Base-by-base conservation (phyloP, 192 early-diverging fungal species). In the Podochytrium sp. region DNA sequence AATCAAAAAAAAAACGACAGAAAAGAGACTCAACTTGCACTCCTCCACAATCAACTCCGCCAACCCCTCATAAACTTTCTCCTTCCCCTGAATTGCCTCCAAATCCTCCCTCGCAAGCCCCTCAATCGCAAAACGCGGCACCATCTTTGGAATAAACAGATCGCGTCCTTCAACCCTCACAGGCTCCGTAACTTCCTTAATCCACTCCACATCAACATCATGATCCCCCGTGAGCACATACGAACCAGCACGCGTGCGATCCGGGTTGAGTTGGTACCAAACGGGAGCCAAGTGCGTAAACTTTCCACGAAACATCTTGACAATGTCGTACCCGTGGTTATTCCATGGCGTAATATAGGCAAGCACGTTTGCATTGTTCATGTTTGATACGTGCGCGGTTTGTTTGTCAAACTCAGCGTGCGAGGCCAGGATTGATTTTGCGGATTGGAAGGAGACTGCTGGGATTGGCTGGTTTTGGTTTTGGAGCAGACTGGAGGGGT, bases 301-400 rank as follows among this genome's bases (percentile, higher is more conserved):
- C 39, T 76, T 76, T n/a, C 75, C 75, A 32, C 69, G 65, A 38
- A 76, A 76, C n/a, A 29, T 23, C 38, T 76, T 76, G 5, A 35
- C 75, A n/a, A 76, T 37, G 52, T 76, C 75, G 68, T 76, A 75
- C 14, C 74, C 74, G 34, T 59, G 65, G 68, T 76, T 76, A 39
- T 76, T 70, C 75, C 75, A 76, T 23, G 75, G 75, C 12, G 75
- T 76, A 40, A 76, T 57, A 47, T 76, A 76, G 1, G 67, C 75
- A 7, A 76, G 68, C n/a, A 56, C 53, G 30, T 57, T 10, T 57
- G 10, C 7, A 57, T n/a, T 27, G 10, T 57, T 57, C 16, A 57
- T 57, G 16, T 57, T 57, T 14, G 6, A 20, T 47, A 12, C 43
- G 20, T 47, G 43, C 43, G 43, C 43, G 10, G 20, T 47, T 20